Conservation (phyloP, 345 rosid genomes). For the Euphorbia tirucalli region DNA sequence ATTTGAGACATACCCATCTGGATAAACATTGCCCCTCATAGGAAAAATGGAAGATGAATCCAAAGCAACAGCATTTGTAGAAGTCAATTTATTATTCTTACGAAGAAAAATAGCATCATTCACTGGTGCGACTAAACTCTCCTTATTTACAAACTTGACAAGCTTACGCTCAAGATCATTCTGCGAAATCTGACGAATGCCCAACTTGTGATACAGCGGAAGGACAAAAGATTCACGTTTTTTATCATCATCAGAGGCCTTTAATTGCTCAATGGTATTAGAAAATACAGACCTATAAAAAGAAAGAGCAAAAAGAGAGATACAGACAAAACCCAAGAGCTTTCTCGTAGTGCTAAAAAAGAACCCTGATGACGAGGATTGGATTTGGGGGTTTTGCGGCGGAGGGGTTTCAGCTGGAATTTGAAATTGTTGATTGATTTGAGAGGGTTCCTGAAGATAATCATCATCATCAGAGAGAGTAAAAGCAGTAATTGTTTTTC, state of each 20-base stretch:
- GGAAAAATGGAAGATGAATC: constrained; percentile 70
- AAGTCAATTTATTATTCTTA: constrained; percentile 31
- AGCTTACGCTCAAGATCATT: constrained; percentile 47
- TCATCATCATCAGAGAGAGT: constrained; percentile 46
- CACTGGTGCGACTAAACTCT: constrained; percentile 27
- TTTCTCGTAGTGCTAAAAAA: constrained; percentile 37
- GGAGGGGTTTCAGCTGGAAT: constrained; percentile 28
- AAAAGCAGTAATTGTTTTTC: constrained; percentile 88
- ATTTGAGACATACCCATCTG: constrained; percentile 66
- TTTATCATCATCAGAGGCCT: constrained; percentile 38
- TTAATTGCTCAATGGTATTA: constrained; percentile 36
- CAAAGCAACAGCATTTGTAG: constrained; percentile 35
- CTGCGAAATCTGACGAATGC: constrained; percentile 31
- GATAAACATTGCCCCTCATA: constrained; percentile 69
- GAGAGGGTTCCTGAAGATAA: constrained; percentile 11
- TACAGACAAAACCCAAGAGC: constrained; percentile 43
- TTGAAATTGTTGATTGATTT: constrained; percentile 13
- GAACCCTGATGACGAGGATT: constrained; percentile 33
- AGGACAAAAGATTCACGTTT: constrained; percentile 55
- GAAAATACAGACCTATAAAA: constrained; percentile 46
- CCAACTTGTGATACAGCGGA: constrained; percentile 65
- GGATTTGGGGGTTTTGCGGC: constrained; percentile 34
- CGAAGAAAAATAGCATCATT: constrained; percentile 30
- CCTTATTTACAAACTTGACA: constrained; percentile 44
- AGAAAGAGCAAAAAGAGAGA: constrained; percentile 55